Evolutionary conservation across 164 flowering plant species (phyloP), one percentile per base, ranked within the genome.

Genomic region (Aristolochia fimbriata): DNA sequence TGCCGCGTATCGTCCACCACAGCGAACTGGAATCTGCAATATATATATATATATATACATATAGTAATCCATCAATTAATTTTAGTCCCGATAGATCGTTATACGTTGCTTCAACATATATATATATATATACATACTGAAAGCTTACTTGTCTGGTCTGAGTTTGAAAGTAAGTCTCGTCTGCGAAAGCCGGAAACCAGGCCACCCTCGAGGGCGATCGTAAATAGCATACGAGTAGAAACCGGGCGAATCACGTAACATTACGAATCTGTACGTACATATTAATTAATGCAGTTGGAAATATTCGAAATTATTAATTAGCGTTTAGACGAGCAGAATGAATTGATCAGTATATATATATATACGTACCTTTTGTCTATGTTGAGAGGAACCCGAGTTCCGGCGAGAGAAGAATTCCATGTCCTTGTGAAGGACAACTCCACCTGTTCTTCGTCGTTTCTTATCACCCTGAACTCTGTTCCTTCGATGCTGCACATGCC

Each of bases 191-290:
- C 67, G 66, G 66, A 89, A 78, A 60, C 63, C 88, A 37, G 96
- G 96, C 96, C 93, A 87, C 24, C 78, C 90, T 67, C 78, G 73
- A 27, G 81, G 62, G 65, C 83, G 96, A 69, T 92, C 96, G 53
- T 83, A 92, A 21, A 85, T 84, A 6, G 81, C 89, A 62, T 92
- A 92, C 0, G 87, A 70, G 69, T 89, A 92, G 73, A 92, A 84
- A 5, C 98, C 98, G 0, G 91, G 80, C 27, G 75, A 74, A 43
- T 86, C 90, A 11, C 88, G 78, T n/a, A 89, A 81, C 83, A 92
- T 51, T 60, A 87, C 53, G 59, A 83, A 91, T 82, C 97, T 91
- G 64, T n/a, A n/a, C n/a, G n/a, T n/a, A n/a, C n/a, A n/a, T n/a
- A n/a, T n/a, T n/a, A n/a, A n/a, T n/a, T n/a, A n/a, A n/a, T n/a